Percentiles rank a stretch among this genome's conserved stretches.
These are phyloP conservation scores for Thraustotheca clavata DNA, from an alignment of 352 stramenopile species.

Conservation along the genomic window DNA sequence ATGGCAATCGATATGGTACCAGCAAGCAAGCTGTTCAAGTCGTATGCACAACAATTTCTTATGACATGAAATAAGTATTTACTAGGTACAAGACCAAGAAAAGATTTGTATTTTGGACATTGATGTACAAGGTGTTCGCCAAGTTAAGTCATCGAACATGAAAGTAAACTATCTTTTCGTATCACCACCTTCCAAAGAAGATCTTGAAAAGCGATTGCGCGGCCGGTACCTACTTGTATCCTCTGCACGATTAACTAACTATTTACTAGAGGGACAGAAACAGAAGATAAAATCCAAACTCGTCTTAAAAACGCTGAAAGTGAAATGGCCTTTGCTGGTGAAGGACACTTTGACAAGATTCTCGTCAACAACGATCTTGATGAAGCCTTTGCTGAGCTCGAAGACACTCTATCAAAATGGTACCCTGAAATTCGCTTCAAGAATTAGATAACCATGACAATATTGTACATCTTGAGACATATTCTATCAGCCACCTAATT, in stretches of 20 bases:
- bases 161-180: slow-evolving; percentile 95
- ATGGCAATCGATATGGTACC: slow-evolving; percentile 97
- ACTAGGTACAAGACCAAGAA: slow-evolving; percentile 70
- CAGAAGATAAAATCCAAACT: slow-evolving; percentile 92
- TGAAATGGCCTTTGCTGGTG: slow-evolving; percentile 87
- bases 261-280: slow-evolving; percentile 84
- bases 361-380: slow-evolving; percentile 87
- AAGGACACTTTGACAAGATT: slow-evolving; percentile 81
- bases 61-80: background rate
- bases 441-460: background rate
- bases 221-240: slow-evolving; percentile 37
- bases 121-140: slow-evolving; percentile 95
- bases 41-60: slow-evolving; percentile 24
- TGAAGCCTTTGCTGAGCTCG: slow-evolving; percentile 62
- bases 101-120: slow-evolving; percentile 99
- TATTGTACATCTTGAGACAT: background rate
- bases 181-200: slow-evolving; percentile 90
- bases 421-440: slow-evolving; percentile 58
- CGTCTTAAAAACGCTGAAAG: slow-evolving; percentile 89
- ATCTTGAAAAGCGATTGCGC: slow-evolving; percentile 92
- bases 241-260: slow-evolving; percentile 5
- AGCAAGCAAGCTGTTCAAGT: slow-evolving; percentile 87
- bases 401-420: slow-evolving; percentile 58
- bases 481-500: background rate
- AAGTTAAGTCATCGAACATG: slow-evolving; percentile 87